phyloP scores from a whole-genome alignment of 306 rosid genomes.

The Corylus americana region DNA sequence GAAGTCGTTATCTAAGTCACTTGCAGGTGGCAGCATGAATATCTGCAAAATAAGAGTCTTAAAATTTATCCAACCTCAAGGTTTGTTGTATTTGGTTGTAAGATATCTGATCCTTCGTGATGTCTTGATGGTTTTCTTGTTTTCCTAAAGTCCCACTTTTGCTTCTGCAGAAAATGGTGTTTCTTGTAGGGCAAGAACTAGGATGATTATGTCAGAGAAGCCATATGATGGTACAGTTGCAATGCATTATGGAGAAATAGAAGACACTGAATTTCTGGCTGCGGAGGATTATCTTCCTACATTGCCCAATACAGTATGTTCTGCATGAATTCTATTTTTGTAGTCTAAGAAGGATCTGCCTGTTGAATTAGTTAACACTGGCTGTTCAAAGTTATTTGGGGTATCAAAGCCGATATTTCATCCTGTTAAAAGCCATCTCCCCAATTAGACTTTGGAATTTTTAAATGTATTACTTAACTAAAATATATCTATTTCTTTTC shows the following conservation, averaged over 20 bases:
- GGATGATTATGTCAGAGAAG: conserved; percentile 86
- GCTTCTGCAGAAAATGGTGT: conserved; percentile 56
- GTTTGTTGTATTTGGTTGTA: conserved; percentile 41
- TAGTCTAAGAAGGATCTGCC: conserved; percentile 19
- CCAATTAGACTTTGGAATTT: background rate
- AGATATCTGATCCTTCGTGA: conserved; percentile 18
- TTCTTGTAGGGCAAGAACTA: conserved; percentile 47
- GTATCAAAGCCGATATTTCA: background rate
- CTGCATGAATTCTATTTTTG: conserved; percentile 14
- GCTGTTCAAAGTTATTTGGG: background rate
- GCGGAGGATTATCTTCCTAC: conserved; percentile 80
- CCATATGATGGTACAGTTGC: conserved; percentile 91
- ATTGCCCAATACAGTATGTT: conserved; percentile 89
- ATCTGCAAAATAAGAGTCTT: conserved; percentile 65
- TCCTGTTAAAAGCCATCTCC: background rate
- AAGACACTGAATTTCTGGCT: conserved; percentile 47
- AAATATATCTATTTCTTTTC: background rate
- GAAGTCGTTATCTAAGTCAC: conserved; percentile 71
- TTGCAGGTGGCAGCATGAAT: conserved; percentile 82
- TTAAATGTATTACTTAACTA: background rate
- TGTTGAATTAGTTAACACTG: conserved; percentile 16
- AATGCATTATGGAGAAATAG: conserved; percentile 70
- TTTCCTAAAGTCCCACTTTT: conserved; percentile 33
- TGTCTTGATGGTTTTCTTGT: conserved; percentile 24
- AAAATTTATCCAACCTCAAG: conserved; percentile 60